Evolutionary conservation across 1,139 yeast genomes (phyloP).

Genomic region (Candida glucosophila): DNA sequence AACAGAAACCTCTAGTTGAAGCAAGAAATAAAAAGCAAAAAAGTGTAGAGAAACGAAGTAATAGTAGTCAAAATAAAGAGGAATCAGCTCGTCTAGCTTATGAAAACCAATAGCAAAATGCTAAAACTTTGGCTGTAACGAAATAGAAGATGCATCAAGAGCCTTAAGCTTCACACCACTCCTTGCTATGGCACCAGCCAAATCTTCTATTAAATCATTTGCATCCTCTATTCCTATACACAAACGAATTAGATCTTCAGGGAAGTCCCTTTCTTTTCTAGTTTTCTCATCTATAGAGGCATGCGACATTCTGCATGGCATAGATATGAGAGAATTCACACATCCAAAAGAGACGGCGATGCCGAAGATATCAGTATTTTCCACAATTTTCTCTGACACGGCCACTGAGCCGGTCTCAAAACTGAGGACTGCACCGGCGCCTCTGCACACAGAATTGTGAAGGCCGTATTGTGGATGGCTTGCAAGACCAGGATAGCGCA

Average conservation of each 20-base stretch:
- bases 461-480: constrained; percentile 75
- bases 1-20: too few relatives aligned
- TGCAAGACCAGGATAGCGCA: constrained; percentile 77
- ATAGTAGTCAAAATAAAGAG: too few relatives aligned
- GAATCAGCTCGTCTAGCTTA: too few relatives aligned
- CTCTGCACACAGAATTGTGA: constrained; percentile 70
- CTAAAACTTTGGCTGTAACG: too few relatives aligned
- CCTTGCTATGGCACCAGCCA: constrained; percentile 57
- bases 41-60: too few relatives aligned
- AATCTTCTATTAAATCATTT: constrained; percentile 61
- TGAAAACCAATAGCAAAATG: too few relatives aligned
- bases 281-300: constrained; percentile 90
- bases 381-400: constrained; percentile 66
- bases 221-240: constrained; percentile 81
- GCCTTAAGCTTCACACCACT: too few relatives aligned
- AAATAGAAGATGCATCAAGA: too few relatives aligned
- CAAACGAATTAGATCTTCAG: constrained; percentile 81
- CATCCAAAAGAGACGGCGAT: constrained; percentile 93
- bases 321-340: constrained; percentile 80
- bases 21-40: too few relatives aligned
- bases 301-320: constrained; percentile 94
- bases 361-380: constrained; percentile 67
- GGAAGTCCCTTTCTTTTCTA: constrained; percentile 79
- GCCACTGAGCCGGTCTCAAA: constrained; percentile 77
- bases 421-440: constrained; percentile 84